Evolutionary conservation across 768 basidiomycete genomes (phyloP).

Genomic region (Trametes coccinea): DNA sequence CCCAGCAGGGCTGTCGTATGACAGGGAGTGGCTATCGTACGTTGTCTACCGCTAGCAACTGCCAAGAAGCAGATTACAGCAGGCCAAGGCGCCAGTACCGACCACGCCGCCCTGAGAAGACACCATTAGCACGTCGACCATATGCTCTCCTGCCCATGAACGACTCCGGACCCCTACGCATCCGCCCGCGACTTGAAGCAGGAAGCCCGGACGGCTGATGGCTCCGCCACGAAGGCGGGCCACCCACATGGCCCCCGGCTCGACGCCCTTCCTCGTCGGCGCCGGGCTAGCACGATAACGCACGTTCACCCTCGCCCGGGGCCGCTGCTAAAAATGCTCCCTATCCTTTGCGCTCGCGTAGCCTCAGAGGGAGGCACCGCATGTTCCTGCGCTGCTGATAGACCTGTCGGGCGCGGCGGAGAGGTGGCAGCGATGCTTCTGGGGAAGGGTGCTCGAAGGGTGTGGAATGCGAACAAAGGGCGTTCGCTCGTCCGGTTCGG

Average conservation of each 20-base stretch:
- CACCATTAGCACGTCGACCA: conserved; percentile 3
- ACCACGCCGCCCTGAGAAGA: neutral
- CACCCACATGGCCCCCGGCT: neutral
- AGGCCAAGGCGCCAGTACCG: neutral
- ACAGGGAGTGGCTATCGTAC: too few species aligned
- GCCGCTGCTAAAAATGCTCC: neutral
- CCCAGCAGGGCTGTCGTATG: too few species aligned
- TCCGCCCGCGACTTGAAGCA: neutral
- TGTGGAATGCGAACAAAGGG: neutral
- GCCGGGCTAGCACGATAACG: conserved; percentile 3
- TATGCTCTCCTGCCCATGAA: neutral
- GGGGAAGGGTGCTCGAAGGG: neutral
- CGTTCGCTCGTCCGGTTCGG: neutral
- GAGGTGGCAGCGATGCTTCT: neutral
- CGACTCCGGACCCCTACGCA: neutral
- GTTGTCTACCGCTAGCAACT: too few species aligned
- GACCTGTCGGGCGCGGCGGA: neutral
- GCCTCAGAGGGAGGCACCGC: neutral
- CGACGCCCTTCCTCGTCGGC: neutral
- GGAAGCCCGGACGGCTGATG: neutral
- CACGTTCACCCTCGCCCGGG: neutral
- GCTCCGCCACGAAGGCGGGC: neutral
- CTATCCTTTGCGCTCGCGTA: neutral
- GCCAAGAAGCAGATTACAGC: too few species aligned
- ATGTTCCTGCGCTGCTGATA: neutral